Evolutionary conservation across 345 rosid genomes (phyloP).

Genomic region (Salix brachista): DNA sequence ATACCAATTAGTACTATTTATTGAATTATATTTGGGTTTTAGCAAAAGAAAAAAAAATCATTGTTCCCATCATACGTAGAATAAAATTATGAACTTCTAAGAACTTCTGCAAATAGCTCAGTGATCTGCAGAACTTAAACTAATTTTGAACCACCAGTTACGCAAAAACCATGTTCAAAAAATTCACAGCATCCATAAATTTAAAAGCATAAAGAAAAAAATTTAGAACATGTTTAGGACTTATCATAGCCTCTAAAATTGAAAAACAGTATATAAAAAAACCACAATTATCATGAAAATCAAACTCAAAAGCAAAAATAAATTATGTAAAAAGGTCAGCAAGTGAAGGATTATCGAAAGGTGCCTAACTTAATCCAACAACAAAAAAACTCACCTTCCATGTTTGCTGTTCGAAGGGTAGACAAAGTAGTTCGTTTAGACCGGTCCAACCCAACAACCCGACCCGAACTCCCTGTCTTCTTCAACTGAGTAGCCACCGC

Average conservation of each 20-base stretch:
- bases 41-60: neutral
- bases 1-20: neutral
- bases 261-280: neutral
- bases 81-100: neutral
- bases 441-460: slow-evolving; percentile 88
- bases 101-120: too few relatives aligned
- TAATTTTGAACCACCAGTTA: too few relatives aligned
- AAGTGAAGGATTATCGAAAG: neutral
- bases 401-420: slow-evolving; percentile 80
- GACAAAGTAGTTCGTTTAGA: slow-evolving; percentile 71
- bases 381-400: slow-evolving; percentile 56
- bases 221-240: too few relatives aligned
- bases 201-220: too few relatives aligned
- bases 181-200: too few relatives aligned
- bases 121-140: too few relatives aligned
- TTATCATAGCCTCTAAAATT: neutral
- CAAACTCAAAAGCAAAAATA: neutral
- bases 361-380: neutral
- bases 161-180: too few relatives aligned
- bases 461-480: slow-evolving; percentile 90
- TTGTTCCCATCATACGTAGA: neutral
- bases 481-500: slow-evolving; percentile 93
- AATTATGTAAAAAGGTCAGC: neutral
- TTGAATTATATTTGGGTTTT: too few relatives aligned
- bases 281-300: neutral